phyloP scores from a whole-genome alignment of 2,329 filamentous ascomycete genomes.

The Aspergillus cejpii region DNA sequence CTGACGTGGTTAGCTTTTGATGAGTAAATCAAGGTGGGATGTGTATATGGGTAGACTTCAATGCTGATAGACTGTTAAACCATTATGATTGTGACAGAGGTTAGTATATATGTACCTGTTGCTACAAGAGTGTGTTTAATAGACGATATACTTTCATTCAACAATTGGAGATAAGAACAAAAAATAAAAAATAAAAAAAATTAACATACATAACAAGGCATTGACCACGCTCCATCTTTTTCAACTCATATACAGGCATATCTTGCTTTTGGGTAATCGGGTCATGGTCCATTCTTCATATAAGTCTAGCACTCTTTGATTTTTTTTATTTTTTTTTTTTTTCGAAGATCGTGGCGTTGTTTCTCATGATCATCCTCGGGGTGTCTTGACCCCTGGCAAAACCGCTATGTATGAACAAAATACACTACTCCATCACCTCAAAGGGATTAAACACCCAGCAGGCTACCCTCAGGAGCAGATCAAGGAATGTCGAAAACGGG shows the following conservation, averaged over 20 bases:
- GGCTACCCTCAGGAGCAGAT: constrained; percentile 13
- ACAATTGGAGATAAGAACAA: too few species aligned
- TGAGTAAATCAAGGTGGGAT: too few species aligned
- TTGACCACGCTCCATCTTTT: constrained; percentile 18
- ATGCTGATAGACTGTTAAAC: too few species aligned
- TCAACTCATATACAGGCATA: constrained; percentile 26
- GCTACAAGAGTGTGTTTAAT: constrained; percentile 8
- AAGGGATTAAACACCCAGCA: neutral
- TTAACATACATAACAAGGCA: constrained; percentile 21
- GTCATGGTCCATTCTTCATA: constrained; percentile 24
- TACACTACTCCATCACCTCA: neutral
- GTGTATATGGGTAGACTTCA: too few species aligned
- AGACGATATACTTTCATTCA: too few species aligned
- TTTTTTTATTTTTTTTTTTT: constrained; percentile 7
- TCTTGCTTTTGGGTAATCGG: constrained; percentile 19
- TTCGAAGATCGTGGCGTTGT: neutral
- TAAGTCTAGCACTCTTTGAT: constrained; percentile 20
- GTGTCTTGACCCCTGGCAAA: neutral
- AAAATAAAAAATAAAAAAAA: too few species aligned
- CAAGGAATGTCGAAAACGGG: constrained; percentile 81
- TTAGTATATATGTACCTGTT: constrained; percentile 6
- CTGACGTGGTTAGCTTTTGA: too few species aligned
- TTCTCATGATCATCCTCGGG: neutral
- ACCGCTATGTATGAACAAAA: neutral
- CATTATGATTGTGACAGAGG: neutral